phyloP scores from a whole-genome alignment of 192 early-diverging fungal genomes.

The Coemansia sp. region DNA sequence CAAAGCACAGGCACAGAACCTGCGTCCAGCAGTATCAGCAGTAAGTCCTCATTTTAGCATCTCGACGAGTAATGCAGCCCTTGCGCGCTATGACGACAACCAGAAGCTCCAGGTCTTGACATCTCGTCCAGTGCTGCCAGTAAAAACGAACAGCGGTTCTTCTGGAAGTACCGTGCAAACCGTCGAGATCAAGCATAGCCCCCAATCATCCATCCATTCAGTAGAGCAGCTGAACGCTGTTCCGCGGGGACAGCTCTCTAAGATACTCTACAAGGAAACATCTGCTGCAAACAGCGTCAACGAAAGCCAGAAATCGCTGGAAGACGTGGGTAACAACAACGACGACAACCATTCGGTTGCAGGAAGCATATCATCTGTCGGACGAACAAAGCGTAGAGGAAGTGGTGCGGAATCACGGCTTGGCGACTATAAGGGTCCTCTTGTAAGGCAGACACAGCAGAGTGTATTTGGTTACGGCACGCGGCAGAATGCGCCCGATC shows the following conservation, averaged over 20 bases:
- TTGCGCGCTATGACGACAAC: conserved; percentile 13
- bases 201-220: conserved; percentile 12
- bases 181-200: conserved; percentile 26
- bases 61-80: conserved; percentile 19
- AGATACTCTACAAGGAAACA: conserved; percentile 34
- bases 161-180: conserved; percentile 28
- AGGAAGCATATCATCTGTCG: neutral
- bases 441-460: conserved; percentile 21
- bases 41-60: conserved; percentile 35
- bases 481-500: conserved; percentile 16
- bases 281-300: conserved; percentile 2
- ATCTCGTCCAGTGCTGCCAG: conserved; percentile 8
- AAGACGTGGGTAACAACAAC: conserved; percentile 1
- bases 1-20: neutral
- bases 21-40: conserved; percentile 11
- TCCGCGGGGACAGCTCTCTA: conserved; percentile 37
- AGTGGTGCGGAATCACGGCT: conserved; percentile 41
- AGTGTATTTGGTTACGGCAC: conserved; percentile 33
- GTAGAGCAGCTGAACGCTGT: neutral
- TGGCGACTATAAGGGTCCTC: conserved; percentile 34
- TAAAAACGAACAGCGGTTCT: conserved; percentile 29
- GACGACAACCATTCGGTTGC: neutral
- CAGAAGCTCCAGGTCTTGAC: conserved; percentile 6
- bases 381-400: conserved; percentile 29
- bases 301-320: conserved; percentile 4